Base-by-base conservation (phyloP, 2,329 filamentous ascomycete species). In the Colletotrichum chlorophyti region DNA sequence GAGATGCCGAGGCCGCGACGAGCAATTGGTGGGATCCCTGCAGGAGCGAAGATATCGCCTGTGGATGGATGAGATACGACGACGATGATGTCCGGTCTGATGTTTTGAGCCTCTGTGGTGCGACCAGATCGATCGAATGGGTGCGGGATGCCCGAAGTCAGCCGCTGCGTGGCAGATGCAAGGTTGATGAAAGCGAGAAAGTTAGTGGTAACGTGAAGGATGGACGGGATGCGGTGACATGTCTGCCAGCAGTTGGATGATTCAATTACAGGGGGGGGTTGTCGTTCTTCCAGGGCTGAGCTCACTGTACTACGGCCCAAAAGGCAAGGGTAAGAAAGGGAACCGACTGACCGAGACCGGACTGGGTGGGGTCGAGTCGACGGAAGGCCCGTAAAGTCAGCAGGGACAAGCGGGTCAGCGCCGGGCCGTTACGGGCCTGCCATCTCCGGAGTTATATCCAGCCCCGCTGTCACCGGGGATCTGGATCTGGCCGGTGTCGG, bases 141-240 rank as follows among this genome's bases (percentile, higher is more conserved):
- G 19, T 15, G 48, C 26, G 41, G 11, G 37, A 21, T 8, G 24
- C 12, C 15, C 17, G 15, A 32, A 31, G 14, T 43, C 23, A 11
- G 29, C 35, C 19, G 29, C 6, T 23, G 29, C 7, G 24, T 23
- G 26, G 37, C 52, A 7, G 21, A n/a, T 31, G 38, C 37, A 50
- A 40, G 55, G 55, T 59, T 40, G 51, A 55, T 32, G 55, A 45
- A n/a, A 7, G 37, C 35, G 31, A 41, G 43, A 54, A 32, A 43
- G 9, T 34, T 31, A 7, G 37, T 29, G 31, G 49, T 37, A 54
- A 32, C 37, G 9, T 34, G 26, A 45, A 34, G 9, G 26, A 38
- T 31, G 42, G 24, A 32, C 51, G 55, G 51, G 57, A 21, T 27
- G 38, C 43, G 57, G 57, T 60, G 51, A 60, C 57, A 60, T 60